These are phyloP conservation scores for Fusarium devonianum DNA, from an alignment of 2,329 filamentous ascomycete species.

Conservation along the genomic window DNA sequence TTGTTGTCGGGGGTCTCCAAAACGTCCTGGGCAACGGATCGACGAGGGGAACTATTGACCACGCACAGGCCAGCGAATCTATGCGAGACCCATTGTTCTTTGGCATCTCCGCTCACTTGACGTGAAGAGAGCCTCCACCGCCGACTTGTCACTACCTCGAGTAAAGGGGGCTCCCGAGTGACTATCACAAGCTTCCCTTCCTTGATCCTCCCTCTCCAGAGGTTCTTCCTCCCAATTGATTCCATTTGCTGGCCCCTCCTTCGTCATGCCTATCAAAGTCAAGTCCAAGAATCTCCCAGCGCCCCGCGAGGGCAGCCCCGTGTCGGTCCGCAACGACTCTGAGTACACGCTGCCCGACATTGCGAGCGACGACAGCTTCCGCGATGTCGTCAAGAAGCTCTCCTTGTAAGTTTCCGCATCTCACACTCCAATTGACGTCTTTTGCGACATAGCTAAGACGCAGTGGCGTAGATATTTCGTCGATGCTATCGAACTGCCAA, in stretches of 20 bases:
- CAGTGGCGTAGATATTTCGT: conserved; percentile 62
- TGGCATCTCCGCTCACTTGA: conserved; percentile 21
- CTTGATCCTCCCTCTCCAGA: too few relatives aligned
- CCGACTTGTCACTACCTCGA: neutral
- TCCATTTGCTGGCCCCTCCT: too few relatives aligned
- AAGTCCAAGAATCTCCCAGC: conserved; percentile 45
- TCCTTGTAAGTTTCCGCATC: conserved; percentile 58
- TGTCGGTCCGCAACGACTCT: conserved; percentile 45
- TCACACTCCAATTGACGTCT: neutral
- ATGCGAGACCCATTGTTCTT: conserved; percentile 15
- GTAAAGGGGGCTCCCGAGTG: neutral
- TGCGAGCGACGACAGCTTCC: conserved; percentile 64
- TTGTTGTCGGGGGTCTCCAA: neutral
- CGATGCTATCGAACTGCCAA: conserved; percentile 68
- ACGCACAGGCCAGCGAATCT: conserved; percentile 28
- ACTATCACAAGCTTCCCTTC: too few relatives aligned
- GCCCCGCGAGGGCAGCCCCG: conserved; percentile 47
- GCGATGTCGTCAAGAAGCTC: conserved; percentile 71
- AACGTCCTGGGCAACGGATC: conserved; percentile 15
- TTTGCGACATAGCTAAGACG: conserved; percentile 4
- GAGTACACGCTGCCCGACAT: conserved; percentile 63
- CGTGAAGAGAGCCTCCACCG: conserved; percentile 5
- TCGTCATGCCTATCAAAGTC: conserved; percentile 49
- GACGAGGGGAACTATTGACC: conserved; percentile 4
- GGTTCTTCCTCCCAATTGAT: too few relatives aligned